These are phyloP conservation scores for Cyberlindnera petersonii DNA, from an alignment of 805 yeast genomes.

Conservation along the genomic window DNA sequence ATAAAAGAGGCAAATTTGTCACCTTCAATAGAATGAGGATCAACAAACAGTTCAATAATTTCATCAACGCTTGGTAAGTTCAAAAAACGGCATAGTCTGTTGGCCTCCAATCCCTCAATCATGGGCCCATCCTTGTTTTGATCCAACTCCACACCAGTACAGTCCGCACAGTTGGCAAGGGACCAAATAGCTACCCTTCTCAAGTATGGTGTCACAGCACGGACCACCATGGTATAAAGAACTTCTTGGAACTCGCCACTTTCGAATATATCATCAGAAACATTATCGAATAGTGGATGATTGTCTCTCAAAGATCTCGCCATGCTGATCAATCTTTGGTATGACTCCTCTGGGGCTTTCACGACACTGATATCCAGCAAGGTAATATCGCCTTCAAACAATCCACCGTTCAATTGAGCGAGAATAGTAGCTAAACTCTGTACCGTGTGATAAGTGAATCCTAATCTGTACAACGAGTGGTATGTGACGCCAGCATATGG, in stretches of 20 bases:
- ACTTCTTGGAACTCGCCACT: conserved; percentile 33
- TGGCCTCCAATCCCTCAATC: conserved; percentile 44
- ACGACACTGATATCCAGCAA: conserved; percentile 35
- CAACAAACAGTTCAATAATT: conserved; percentile 14
- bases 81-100: conserved; percentile 47
- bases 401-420: conserved; percentile 25
- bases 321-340: conserved; percentile 7
- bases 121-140: conserved; percentile 23
- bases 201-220: conserved; percentile 58
- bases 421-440: conserved; percentile 36
- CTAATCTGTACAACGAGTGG: conserved; percentile 44
- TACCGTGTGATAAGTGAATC: conserved; percentile 49
- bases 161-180: conserved; percentile 48
- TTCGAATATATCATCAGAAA: conserved; percentile 28
- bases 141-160: conserved; percentile 30
- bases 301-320: conserved; percentile 23
- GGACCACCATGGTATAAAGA: conserved; percentile 51
- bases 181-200: conserved; percentile 58
- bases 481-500: conserved; percentile 46
- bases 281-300: conserved; percentile 26
- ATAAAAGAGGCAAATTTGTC: conserved; percentile 17
- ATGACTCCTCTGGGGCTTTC: conserved; percentile 11
- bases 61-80: conserved; percentile 39
- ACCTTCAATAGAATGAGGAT: conserved; percentile 26
- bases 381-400: conserved; percentile 28